A percentile compares a stretch with the other conserved stretches of the same genome.
Conservation (phyloP, 2,329 filamentous ascomycete species). For the Lecanoromycetidae sp. region DNA sequence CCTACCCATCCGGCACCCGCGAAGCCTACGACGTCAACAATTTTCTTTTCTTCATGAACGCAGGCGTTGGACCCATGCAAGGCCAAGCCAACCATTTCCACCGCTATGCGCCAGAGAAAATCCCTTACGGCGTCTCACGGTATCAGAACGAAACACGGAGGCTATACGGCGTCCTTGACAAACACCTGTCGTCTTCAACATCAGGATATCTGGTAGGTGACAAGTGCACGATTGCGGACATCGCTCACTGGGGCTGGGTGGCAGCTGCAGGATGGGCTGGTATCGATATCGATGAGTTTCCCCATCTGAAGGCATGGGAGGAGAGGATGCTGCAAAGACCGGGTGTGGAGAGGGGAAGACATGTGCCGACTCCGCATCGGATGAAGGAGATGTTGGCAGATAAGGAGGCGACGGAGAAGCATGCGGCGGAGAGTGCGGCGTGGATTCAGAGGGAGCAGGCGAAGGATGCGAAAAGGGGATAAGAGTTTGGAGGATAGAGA, state of each 20-base stretch:
- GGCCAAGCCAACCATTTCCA: slow-evolving; percentile 36
- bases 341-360: slow-evolving; percentile 36
- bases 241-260: slow-evolving; percentile 40
- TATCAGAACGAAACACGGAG: slow-evolving; percentile 42
- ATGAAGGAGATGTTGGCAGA: slow-evolving; percentile 28
- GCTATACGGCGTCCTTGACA: slow-evolving; percentile 42
- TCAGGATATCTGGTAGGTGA: slow-evolving; percentile 35
- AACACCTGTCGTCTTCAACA: slow-evolving; percentile 31
- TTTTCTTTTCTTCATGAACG: slow-evolving; percentile 46
- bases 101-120: slow-evolving; percentile 34
- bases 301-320: slow-evolving; percentile 42
- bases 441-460: slow-evolving; percentile 31
- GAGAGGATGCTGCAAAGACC: slow-evolving; percentile 39
- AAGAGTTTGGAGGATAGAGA: too few species aligned
- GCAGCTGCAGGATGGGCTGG: slow-evolving; percentile 7
- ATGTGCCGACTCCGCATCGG: slow-evolving; percentile 28
- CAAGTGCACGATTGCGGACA: slow-evolving; percentile 40
- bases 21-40: slow-evolving; percentile 51
- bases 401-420: slow-evolving; percentile 42
- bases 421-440: slow-evolving; percentile 39
- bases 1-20: slow-evolving; percentile 57
- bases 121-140: slow-evolving; percentile 39
- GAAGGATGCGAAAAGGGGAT: slow-evolving; percentile 4
- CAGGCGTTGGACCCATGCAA: slow-evolving; percentile 36
- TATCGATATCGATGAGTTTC: slow-evolving; percentile 37